Conservation (phyloP, 164 flowering plant species). For the Annona squamosa region DNA sequence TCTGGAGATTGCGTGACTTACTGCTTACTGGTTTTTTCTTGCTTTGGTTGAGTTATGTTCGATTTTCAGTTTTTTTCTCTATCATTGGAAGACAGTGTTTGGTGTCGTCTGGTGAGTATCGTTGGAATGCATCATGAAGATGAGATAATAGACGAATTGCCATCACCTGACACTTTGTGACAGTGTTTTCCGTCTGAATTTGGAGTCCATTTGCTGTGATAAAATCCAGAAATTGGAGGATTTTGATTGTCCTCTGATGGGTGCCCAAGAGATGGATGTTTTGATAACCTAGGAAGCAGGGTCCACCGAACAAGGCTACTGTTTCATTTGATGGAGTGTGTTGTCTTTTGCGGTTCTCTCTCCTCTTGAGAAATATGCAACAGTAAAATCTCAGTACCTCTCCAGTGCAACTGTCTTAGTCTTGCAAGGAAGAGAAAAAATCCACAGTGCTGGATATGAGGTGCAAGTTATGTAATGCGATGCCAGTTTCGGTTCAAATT, state of each 20-base stretch:
- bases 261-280: neutral
- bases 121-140: neutral
- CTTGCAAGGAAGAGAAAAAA: neutral
- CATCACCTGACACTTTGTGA: neutral
- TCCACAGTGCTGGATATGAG: neutral
- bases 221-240: neutral
- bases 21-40: neutral
- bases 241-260: neutral
- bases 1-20: neutral
- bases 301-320: neutral
- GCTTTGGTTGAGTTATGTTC: neutral
- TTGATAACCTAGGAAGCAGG: neutral
- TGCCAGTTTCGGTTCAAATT: neutral
- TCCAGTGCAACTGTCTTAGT: neutral
- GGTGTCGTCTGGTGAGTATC: neutral
- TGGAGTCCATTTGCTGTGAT: neutral
- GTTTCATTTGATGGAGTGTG: neutral
- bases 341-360: too few relatives aligned
- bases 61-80: neutral
- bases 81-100: neutral
- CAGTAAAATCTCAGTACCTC: neutral
- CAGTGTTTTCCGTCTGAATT: neutral
- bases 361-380: neutral
- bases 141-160: neutral
- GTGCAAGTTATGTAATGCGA: neutral